Percentiles rank a stretch among this genome's conserved stretches.
Evolutionary conservation across 2,329 filamentous ascomycete genomes (phyloP).

Genomic region (Magnaporthales sp.): DNA sequence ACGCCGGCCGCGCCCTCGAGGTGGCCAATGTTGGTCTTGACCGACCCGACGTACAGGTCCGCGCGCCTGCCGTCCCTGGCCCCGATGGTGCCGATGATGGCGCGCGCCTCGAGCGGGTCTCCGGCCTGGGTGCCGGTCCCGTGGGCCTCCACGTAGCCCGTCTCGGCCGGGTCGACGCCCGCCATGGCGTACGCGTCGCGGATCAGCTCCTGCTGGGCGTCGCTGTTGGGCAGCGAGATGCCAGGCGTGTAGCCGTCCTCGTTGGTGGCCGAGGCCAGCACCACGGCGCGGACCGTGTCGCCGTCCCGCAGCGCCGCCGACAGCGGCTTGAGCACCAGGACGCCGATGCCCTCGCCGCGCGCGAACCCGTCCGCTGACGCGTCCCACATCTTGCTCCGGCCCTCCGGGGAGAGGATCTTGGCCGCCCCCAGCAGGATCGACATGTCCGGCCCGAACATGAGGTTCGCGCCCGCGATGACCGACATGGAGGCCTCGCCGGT

Average conservation of each 20-base stretch:
- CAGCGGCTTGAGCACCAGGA: conserved; percentile 34
- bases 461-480: conserved; percentile 20
- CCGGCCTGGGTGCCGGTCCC: conserved; percentile 28
- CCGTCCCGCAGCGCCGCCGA: neutral
- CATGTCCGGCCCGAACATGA: conserved; percentile 15
- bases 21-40: conserved; percentile 16
- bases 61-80: neutral
- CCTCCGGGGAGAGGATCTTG: conserved; percentile 14
- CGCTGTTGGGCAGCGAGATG: too few species aligned
- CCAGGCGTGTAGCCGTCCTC: conserved; percentile 5
- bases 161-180: conserved; percentile 22
- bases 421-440: neutral
- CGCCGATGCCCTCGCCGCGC: conserved; percentile 38
- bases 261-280: conserved; percentile 15
- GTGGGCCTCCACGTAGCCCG: conserved; percentile 7
- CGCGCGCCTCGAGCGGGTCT: conserved; percentile 27
- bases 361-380: conserved; percentile 35
- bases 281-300: neutral
- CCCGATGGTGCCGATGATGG: conserved; percentile 18
- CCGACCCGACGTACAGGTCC: conserved; percentile 10
- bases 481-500: conserved; percentile 14
- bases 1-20: conserved; percentile 13
- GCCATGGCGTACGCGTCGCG: conserved; percentile 26
- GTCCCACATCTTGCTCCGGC: conserved; percentile 17
- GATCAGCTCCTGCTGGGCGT: conserved; percentile 20